Conservation (phyloP, 495 filamentous ascomycete species). For the Tuber magnatum region DNA sequence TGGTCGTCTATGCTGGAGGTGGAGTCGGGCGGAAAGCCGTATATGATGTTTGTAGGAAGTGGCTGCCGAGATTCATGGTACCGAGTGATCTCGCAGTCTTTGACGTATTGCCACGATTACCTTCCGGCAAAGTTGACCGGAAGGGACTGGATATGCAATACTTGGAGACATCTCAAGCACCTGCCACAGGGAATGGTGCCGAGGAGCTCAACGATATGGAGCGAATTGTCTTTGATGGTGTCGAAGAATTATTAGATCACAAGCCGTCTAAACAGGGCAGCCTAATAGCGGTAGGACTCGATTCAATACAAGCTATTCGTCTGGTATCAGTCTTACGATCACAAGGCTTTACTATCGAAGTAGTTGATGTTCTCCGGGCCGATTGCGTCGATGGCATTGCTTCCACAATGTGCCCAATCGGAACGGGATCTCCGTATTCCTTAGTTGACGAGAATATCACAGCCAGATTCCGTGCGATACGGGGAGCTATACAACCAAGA, state of each 20-base stretch:
- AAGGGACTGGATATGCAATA: slow-evolving; percentile 57
- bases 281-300: slow-evolving; percentile 55
- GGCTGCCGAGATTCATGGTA: slow-evolving; percentile 72
- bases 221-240: slow-evolving; percentile 46
- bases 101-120: slow-evolving; percentile 56
- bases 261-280: slow-evolving; percentile 43
- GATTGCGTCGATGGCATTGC: slow-evolving; percentile 44
- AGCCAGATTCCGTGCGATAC: slow-evolving; percentile 16
- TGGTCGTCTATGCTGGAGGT: slow-evolving; percentile 63
- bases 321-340: slow-evolving; percentile 54
- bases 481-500: slow-evolving; percentile 4
- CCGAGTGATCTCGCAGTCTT: slow-evolving; percentile 61
- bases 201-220: slow-evolving; percentile 43
- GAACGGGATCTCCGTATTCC: neutral
- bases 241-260: slow-evolving; percentile 47
- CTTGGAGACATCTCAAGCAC: slow-evolving; percentile 27
- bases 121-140: slow-evolving; percentile 74
- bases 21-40: slow-evolving; percentile 45
- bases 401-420: neutral
- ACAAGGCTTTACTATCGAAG: slow-evolving; percentile 48
- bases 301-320: slow-evolving; percentile 66
- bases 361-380: slow-evolving; percentile 52
- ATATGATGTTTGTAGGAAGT: slow-evolving; percentile 54
- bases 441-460: neutral
- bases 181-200: slow-evolving; percentile 35